Base-by-base conservation (phyloP, 2,329 filamentous ascomycete genomes). In the Penicillium griseofulvum region DNA sequence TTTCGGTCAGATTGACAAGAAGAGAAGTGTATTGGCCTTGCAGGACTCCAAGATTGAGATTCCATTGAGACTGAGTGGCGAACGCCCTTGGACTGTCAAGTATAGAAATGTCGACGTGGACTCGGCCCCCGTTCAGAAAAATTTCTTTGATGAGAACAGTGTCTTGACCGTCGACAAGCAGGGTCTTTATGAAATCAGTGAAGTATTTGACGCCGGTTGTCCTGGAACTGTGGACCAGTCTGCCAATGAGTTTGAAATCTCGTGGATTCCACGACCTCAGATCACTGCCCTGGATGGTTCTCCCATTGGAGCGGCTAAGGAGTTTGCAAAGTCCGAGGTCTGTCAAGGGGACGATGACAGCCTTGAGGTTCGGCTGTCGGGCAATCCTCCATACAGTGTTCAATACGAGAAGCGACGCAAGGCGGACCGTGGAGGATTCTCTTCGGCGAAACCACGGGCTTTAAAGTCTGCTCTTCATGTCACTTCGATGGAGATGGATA, bases 301-400 rank as follows among this genome's bases (percentile, higher is more conserved):
- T 24, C 60, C 65, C 29, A 80, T 90, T 44, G 78, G 78, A 11
- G 74, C 80, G 34, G 77, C 79, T 16, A 78, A 77, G 9, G 80
- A 80, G 33, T 89, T 87, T 68, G 71, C 86, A 63, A 95, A 95
- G 73, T 83, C 86, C 39, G 87, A 92, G 57, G 87, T 99, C 29
- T 99, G 94, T 68, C 92, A 99, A 76, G 93, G 93, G 29, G 93
- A 97, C 58, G 89, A 96, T 67, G 93, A 97, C 71, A 86, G 87
- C 4, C 86, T 97, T 52, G 91, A 97, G 67, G 78, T 99, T 50
- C 82, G 83, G 41, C 82, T 99, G 58, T 83, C 83, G 70, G 93
- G 91, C 84, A 83, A 87, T 48, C 83, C 92, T 34, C 94, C 94
- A 1, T 97, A 89, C 71, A 85, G 87, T 63, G 81, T 96, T 45